Percentiles rank a stretch among this genome's conserved stretches.
Conservation (phyloP, 768 basidiomycete species). For the Mycena amicta region DNA sequence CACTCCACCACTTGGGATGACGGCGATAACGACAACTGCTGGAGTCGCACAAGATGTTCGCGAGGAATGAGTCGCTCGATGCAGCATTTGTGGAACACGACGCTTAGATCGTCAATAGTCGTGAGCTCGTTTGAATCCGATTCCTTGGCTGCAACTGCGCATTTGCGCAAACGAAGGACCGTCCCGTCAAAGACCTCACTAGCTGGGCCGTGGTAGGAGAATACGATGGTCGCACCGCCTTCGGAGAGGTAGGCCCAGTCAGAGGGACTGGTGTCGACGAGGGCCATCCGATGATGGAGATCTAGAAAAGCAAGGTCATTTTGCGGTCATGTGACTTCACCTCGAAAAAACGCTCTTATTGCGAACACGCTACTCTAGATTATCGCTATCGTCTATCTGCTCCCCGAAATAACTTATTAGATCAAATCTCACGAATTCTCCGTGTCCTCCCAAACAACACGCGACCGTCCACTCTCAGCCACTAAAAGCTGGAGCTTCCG, state of each 20-base stretch:
- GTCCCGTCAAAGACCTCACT: slow-evolving; percentile 58
- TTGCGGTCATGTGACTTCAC: too few species aligned
- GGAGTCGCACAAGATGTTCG: slow-evolving; percentile 59
- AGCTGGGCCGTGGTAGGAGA: slow-evolving; percentile 69
- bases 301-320: too few species aligned
- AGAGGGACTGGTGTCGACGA: slow-evolving; percentile 36
- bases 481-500: slow-evolving; percentile 30
- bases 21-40: slow-evolving; percentile 48
- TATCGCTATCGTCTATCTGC: neutral
- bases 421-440: slow-evolving; percentile 1
- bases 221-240: slow-evolving; percentile 91
- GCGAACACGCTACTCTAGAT: neutral
- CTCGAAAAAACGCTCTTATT: too few species aligned
- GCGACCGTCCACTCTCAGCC: slow-evolving; percentile 27
- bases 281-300: too few species aligned
- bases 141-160: neutral
- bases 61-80: slow-evolving; percentile 59
- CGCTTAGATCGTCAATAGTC: slow-evolving; percentile 34
- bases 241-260: slow-evolving; percentile 90
- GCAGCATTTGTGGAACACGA: slow-evolving; percentile 64
- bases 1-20: slow-evolving; percentile 45
- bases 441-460: slow-evolving; percentile 27
- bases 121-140: too few species aligned
- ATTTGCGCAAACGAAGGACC: slow-evolving; percentile 80
- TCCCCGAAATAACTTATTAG: neutral